These are phyloP conservation scores for Suhomyces yuchorum DNA, from an alignment of 1,139 yeast species.

Conservation along the genomic window DNA sequence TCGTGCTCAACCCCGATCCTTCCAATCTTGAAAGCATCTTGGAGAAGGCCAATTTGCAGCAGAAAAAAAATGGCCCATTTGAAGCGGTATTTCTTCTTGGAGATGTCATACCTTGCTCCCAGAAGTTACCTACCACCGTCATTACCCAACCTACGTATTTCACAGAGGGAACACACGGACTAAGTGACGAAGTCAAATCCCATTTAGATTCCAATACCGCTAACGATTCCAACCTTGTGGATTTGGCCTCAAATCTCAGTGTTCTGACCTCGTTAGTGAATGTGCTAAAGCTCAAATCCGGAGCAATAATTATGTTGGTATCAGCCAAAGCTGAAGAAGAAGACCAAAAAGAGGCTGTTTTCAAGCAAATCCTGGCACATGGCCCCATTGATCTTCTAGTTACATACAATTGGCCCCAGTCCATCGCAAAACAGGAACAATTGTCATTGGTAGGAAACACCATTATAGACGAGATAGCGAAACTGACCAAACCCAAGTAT, in stretches of 20 bases:
- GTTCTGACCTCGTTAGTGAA: slow-evolving; percentile 30
- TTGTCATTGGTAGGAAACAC: slow-evolving; percentile 39
- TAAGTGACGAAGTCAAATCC: slow-evolving; percentile 9
- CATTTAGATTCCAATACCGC: background rate
- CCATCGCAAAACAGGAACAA: slow-evolving; percentile 45
- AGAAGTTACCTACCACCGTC: slow-evolving; percentile 21
- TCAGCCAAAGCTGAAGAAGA: slow-evolving; percentile 31
- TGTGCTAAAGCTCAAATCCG: slow-evolving; percentile 42
- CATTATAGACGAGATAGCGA: slow-evolving; percentile 50
- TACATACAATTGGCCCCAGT: slow-evolving; percentile 62
- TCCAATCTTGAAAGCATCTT: slow-evolving; percentile 43
- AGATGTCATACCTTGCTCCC: slow-evolving; percentile 32
- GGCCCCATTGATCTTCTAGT: slow-evolving; percentile 54
- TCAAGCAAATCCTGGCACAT: slow-evolving; percentile 17
- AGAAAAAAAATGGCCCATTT: slow-evolving; percentile 66
- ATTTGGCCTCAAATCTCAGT: slow-evolving; percentile 24
- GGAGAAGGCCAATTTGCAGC: slow-evolving; percentile 50
- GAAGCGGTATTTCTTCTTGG: slow-evolving; percentile 58
- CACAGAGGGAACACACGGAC: slow-evolving; percentile 26
- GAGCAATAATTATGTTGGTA: slow-evolving; percentile 50
- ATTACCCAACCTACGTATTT: slow-evolving; percentile 35
- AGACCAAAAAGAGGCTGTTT: slow-evolving; percentile 16
- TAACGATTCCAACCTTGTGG: slow-evolving; percentile 16
- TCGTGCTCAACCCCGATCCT: slow-evolving; percentile 54
- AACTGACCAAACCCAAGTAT: slow-evolving; percentile 56